Percentiles rank a stretch among this genome's conserved stretches.
Conservation (phyloP, 495 filamentous ascomycete species). For the Daldinia grandis region DNA sequence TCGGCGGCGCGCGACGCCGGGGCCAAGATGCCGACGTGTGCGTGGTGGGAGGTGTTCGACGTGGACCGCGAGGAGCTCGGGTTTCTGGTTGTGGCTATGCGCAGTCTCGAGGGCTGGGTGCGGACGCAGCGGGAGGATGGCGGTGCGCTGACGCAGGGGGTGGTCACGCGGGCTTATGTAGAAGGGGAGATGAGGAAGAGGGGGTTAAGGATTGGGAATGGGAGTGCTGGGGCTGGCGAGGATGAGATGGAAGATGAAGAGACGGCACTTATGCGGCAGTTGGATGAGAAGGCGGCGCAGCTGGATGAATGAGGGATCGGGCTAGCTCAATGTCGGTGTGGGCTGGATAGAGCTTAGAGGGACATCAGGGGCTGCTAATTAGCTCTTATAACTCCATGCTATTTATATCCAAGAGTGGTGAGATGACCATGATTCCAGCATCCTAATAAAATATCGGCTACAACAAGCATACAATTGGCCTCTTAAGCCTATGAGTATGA, state of each 20-base stretch:
- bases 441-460: too few relatives aligned
- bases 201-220: conserved; percentile 49
- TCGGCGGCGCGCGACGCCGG: conserved; percentile 81
- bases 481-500: background rate
- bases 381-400: background rate
- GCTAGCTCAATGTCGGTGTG: background rate
- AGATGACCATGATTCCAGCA: background rate
- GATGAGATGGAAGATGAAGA: conserved; percentile 64
- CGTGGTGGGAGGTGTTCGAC: conserved; percentile 99
- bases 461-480: background rate
- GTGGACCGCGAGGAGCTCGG: conserved; percentile 95
- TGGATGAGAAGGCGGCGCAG: conserved; percentile 63
- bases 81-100: conserved; percentile 88
- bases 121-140: conserved; percentile 51
- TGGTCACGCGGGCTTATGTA: conserved; percentile 54
- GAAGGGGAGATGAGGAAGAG: conserved; percentile 55
- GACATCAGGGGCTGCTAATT: background rate
- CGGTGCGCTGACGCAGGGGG: conserved; percentile 41
- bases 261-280: conserved; percentile 65
- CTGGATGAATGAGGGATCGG: conserved; percentile 34
- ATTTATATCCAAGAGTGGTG: background rate
- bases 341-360: background rate
- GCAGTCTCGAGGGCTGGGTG: conserved; percentile 79
- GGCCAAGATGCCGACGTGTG: conserved; percentile 76
- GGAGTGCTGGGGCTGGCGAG: conserved; percentile 50